Base-by-base conservation (phyloP, 352 stramenopile genomes). In the Globisporangium apiculatum region DNA sequence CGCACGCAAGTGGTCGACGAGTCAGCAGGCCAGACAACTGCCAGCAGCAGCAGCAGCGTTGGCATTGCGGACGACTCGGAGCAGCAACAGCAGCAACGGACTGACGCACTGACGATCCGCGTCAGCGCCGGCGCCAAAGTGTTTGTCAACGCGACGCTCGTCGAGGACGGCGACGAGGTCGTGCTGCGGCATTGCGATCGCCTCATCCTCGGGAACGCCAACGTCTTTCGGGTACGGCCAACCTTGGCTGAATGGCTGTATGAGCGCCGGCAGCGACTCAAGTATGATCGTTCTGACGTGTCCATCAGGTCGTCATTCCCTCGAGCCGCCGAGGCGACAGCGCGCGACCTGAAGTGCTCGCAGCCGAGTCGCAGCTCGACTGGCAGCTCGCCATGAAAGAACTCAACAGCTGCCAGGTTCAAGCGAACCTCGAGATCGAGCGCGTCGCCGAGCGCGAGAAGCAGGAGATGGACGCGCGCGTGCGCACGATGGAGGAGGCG, bases 311-410 rank as follows among this genome's bases (percentile, higher is more conserved):
- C 42, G 75, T 89, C 1, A 81, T 87, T 50, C 82, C 82, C 6
- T 83, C 68, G 6, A 61, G 64, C 41, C 61, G 74, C 14, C 18
- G 15, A 12, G 7, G 5, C 45, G 15, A 31, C 45, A 31, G 45
- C 15, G 35, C 64, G 61, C n/a, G 36, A 47, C 1, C 47, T 1
- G 75, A 76, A 11, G 68, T 79, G 9, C 45, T 82, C 10, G 57
- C 68, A 3, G 68, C 62, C 40, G 76, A 89, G 52, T 86, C 71
- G 1, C 69, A 67, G 8, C 86, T 79, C 41, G 79, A 91, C 54
- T 91, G 83, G 79, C 82, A 91, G 47, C 69, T 83, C 36, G 80
- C 82, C 1, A 86, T 90, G 71, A 85, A 86, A 53, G 87, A 96
- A 61, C 65, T 95, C 1, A 94, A 95, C 59, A 79, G 69, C 47